Percentiles rank a stretch among this genome's conserved stretches.
phyloP scores from a whole-genome alignment of 192 early-diverging fungal species.

The Paraglomus occultum region DNA sequence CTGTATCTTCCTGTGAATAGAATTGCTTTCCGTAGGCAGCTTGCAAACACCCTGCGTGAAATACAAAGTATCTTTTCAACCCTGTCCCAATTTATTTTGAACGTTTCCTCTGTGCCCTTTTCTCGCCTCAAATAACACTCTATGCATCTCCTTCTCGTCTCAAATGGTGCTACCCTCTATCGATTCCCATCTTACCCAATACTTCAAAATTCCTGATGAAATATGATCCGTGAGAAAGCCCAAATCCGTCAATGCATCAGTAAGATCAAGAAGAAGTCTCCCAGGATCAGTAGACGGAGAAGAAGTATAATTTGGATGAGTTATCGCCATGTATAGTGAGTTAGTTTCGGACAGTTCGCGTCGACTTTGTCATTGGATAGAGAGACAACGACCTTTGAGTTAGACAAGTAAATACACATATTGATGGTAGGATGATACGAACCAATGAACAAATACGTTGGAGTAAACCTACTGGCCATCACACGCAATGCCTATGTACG shows the following conservation, averaged over 20 bases:
- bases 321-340: conserved; percentile 9
- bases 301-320: conserved; percentile 24
- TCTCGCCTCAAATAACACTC: neutral
- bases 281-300: neutral
- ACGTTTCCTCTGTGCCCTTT: neutral
- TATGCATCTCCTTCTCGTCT: neutral
- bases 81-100: too few species aligned
- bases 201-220: conserved; percentile 2
- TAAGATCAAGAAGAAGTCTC: neutral
- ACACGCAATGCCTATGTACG: conserved; percentile 16
- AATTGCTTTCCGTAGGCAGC: neutral
- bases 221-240: conserved; percentile 30
- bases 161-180: too few species aligned
- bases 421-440: neutral
- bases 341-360: neutral
- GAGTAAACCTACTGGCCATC: conserved; percentile 27
- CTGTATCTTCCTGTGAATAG: too few species aligned
- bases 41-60: neutral
- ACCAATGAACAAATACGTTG: neutral
- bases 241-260: neutral
- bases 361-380: conserved; percentile 9
- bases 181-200: conserved; percentile 2
- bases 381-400: neutral
- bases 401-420: neutral
- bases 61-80: neutral